Evolutionary conservation across 257 asterid species (phyloP).

Genomic region (Ilex asprella): DNA sequence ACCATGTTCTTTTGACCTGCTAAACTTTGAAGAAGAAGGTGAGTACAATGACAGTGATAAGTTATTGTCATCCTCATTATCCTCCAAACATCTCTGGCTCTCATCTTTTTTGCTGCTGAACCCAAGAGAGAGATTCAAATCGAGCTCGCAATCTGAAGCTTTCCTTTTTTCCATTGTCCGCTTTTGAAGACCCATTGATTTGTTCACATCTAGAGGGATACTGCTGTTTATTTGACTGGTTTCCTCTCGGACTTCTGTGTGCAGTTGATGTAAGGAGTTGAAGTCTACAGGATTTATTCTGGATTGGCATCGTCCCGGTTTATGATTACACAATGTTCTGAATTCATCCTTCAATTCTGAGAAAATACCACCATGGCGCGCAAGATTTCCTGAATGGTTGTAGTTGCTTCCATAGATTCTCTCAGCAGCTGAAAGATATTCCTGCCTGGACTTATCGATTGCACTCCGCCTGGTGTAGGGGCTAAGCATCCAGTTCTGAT

Average conservation of each 20-base stretch:
- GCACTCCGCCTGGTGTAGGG: conserved; percentile 1
- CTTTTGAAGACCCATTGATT: neutral
- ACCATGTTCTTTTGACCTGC: conserved; percentile 32
- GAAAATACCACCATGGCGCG: neutral
- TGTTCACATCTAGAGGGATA: neutral
- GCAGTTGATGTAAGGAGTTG: neutral
- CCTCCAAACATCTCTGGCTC: neutral
- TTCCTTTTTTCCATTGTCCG: conserved; percentile 37
- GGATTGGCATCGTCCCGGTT: neutral
- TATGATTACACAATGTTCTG: neutral
- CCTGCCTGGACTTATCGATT: neutral
- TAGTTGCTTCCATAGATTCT: neutral
- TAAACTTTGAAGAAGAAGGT: conserved; percentile 19
- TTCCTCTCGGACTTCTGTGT: neutral
- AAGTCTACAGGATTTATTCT: neutral
- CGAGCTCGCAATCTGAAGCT: conserved; percentile 27
- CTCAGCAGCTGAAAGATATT: neutral
- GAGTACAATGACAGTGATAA: conserved; percentile 42
- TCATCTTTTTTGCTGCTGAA: neutral
- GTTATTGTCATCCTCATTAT: conserved; percentile 19
- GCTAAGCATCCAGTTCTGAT: conserved; percentile 39
- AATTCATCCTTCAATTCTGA: neutral
- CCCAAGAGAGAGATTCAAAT: conserved; percentile 55
- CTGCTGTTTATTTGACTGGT: neutral
- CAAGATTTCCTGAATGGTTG: neutral